Conservation (phyloP, 306 rosid species). For the Sphenostylis stenocarpa region DNA sequence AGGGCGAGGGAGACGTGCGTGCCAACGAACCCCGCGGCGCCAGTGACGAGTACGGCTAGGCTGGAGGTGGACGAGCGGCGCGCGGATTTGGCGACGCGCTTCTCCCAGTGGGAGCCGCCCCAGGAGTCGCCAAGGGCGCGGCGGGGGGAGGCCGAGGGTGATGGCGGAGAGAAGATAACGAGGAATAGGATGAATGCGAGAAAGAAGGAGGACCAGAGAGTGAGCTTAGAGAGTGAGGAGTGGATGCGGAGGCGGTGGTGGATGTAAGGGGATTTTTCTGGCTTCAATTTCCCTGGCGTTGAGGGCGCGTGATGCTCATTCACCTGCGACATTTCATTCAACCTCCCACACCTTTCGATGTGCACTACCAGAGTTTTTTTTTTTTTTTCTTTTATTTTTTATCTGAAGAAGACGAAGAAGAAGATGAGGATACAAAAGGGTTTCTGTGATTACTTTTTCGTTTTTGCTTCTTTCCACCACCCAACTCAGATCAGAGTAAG, state of each 20-base stretch:
- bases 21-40: slow-evolving; percentile 86
- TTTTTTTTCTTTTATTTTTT: too few species aligned
- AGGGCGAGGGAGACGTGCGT: slow-evolving; percentile 72
- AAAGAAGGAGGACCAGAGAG: slow-evolving; percentile 62
- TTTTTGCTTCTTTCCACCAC: neutral
- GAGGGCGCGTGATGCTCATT: slow-evolving; percentile 60
- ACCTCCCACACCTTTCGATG: too few species aligned
- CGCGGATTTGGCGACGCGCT: slow-evolving; percentile 62
- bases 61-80: slow-evolving; percentile 40
- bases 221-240: slow-evolving; percentile 51
- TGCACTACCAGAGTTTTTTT: neutral
- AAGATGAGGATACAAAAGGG: neutral
- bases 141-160: slow-evolving; percentile 34
- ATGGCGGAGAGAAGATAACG: slow-evolving; percentile 39
- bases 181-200: slow-evolving; percentile 46
- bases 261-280: slow-evolving; percentile 59
- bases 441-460: neutral
- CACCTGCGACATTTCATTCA: slow-evolving; percentile 58
- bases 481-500: neutral
- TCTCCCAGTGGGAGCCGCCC: slow-evolving; percentile 83
- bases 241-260: slow-evolving; percentile 65
- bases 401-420: neutral
- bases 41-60: slow-evolving; percentile 68
- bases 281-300: slow-evolving; percentile 77
- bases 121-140: slow-evolving; percentile 58